Conservation (phyloP, 2,329 filamentous ascomycete genomes). For the Diaporthe eres region DNA sequence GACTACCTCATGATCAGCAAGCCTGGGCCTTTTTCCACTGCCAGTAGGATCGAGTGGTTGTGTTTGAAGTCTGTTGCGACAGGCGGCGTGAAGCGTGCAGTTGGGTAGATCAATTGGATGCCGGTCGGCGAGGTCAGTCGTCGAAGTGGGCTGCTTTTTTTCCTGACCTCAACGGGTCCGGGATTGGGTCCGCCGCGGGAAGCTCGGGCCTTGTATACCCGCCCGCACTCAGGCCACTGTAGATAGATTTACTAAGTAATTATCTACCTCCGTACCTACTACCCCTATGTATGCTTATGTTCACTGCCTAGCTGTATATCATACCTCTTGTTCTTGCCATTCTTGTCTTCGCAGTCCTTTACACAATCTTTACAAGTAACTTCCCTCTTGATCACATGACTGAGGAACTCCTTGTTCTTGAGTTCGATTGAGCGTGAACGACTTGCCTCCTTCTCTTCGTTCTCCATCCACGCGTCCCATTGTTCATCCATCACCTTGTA, state of each 20-base stretch:
- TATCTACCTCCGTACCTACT: too few species aligned
- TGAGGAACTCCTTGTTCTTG: neutral
- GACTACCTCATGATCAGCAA: conserved; percentile 33
- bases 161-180: neutral
- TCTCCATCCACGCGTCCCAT: neutral
- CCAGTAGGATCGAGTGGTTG: neutral
- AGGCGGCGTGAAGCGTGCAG: neutral
- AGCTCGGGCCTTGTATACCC: conserved; percentile 1
- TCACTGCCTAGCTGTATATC: too few species aligned
- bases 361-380: neutral
- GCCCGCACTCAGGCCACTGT: too few species aligned
- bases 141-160: conserved; percentile 14
- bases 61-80: neutral
- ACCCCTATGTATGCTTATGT: too few species aligned
- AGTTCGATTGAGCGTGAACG: neutral
- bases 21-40: neutral
- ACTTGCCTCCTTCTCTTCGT: neutral
- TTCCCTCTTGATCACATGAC: neutral
- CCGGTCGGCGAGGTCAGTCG: neutral
- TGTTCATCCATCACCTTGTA: neutral
- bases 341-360: neutral
- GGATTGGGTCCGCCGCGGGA: neutral
- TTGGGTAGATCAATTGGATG: neutral
- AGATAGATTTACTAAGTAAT: too few species aligned
- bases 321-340: too few species aligned